Evolutionary conservation across 176 grass and related monocot genomes (phyloP), one percentile per base, ranked within the genome.

Genomic region (Olyra latifolia): DNA sequence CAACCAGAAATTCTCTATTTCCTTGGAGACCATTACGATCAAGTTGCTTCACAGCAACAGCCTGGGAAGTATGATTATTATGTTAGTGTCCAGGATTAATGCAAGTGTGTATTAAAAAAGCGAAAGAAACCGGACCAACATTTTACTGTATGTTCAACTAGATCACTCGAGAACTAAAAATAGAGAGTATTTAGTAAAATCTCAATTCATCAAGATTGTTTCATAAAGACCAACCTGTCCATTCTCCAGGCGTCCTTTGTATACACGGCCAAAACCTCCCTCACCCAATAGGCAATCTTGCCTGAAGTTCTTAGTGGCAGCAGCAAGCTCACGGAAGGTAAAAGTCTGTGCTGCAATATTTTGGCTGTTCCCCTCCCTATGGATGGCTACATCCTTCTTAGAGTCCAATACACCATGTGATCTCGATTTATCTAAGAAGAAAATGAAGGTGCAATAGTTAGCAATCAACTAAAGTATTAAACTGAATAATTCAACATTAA

Each of bases 341-440:
- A 97, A 97, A 48, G 88, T 97, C 27, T 97, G 93, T 30, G 93
- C 93, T 23, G 93, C 93, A 66, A 97, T 97, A 81, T 97, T 89
- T 78, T 89, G 84, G 42, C 52, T 89, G 62, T 62, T 97, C 49
- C 88, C 93, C 28, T 97, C 93, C 69, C 89, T 87, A 54, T 75
- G 88, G 56, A 97, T 79, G 22, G 81, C 35, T 45, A 79, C 32
- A 13, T 91, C 90, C 86, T 90, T 96, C 83, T 70, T 97, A 20
- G 72, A 84, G 56, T 97, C 91, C 40, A 73, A 70, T 65, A 71
- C 83, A 23, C 49, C 70, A 19, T 82, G 88, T 75, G 78, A 69
- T 80, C 76, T 91, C 29, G 63, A 82, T 84, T 97, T 91, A 80
- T 97, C 93, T 97, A 83, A 38, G 62, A 1, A 81, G 32, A 77